Evolutionary conservation across 352 stramenopile species (phyloP).

Genomic region (Phytophthora colocasiae): DNA sequence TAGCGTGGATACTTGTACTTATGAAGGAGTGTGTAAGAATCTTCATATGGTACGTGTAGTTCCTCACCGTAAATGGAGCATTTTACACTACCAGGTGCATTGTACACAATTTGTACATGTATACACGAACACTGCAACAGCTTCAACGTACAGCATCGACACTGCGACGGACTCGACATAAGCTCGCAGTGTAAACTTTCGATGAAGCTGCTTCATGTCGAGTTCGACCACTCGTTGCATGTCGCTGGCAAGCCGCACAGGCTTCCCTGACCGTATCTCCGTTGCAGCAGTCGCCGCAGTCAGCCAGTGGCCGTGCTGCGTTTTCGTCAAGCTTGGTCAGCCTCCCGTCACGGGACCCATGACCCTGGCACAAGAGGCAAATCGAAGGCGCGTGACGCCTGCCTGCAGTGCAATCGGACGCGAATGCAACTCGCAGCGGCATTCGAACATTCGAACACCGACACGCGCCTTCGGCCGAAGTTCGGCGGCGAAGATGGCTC

Average conservation of each 20-base stretch:
- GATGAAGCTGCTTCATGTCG: conserved; percentile 1
- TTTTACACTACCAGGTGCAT: too few species aligned
- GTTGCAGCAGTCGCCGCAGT: conserved; percentile 1
- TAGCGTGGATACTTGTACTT: too few species aligned
- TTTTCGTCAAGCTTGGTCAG: conserved; percentile 10
- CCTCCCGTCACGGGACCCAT: neutral
- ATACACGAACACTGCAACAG: neutral
- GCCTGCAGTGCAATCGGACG: conserved; percentile 8
- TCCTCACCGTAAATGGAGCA: too few species aligned
- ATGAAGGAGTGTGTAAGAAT: too few species aligned
- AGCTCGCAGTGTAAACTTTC: conserved; percentile 11
- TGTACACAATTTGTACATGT: too few species aligned
- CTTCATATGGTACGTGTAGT: too few species aligned
- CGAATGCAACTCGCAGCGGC: conserved; percentile 15
- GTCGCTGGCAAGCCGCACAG: conserved; percentile 8
- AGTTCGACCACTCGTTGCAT: conserved; percentile 5
- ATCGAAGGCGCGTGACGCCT: conserved; percentile 16
- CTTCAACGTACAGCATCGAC: conserved; percentile 12
- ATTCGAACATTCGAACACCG: conserved; percentile 11
- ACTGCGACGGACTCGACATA: conserved; percentile 32
- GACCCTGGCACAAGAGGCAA: conserved; percentile 23
- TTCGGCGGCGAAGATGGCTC: neutral
- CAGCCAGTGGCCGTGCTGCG: conserved; percentile 11
- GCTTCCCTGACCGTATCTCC: conserved; percentile 8
- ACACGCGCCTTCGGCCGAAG: conserved; percentile 18